These are phyloP conservation scores for Nakazawaea siamensis DNA, from an alignment of 805 yeast species.

Conservation along the genomic window DNA sequence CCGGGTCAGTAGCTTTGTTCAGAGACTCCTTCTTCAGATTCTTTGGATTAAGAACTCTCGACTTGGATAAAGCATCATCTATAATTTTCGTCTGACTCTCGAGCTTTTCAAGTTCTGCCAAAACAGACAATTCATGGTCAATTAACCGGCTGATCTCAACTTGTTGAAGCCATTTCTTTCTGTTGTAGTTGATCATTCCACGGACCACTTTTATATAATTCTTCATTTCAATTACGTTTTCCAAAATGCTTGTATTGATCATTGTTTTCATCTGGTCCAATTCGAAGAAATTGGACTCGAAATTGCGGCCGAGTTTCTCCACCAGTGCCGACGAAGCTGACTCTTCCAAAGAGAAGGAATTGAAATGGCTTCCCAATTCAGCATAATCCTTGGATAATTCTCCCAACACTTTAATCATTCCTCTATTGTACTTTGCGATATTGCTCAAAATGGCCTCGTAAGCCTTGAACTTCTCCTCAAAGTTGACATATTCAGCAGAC, in stretches of 20 bases:
- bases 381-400: slow-evolving; percentile 41
- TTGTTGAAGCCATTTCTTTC: slow-evolving; percentile 24
- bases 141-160: slow-evolving; percentile 20
- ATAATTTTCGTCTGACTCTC: slow-evolving; percentile 23
- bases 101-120: slow-evolving; percentile 19
- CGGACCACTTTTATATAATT: slow-evolving; percentile 22
- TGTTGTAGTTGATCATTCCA: slow-evolving; percentile 24
- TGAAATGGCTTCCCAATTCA: slow-evolving; percentile 43
- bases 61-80: slow-evolving; percentile 16
- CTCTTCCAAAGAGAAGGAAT: slow-evolving; percentile 44
- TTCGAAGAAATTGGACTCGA: slow-evolving; percentile 62
- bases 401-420: slow-evolving; percentile 33
- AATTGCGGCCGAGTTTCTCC: slow-evolving; percentile 81
- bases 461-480: slow-evolving; percentile 23
- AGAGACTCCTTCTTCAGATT: not conserved
- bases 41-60: slow-evolving; percentile 1
- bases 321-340: slow-evolving; percentile 27
- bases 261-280: slow-evolving; percentile 27
- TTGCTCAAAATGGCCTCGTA: slow-evolving; percentile 24
- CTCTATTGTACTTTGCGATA: slow-evolving; percentile 31
- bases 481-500: slow-evolving; percentile 18
- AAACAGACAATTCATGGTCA: slow-evolving; percentile 16
- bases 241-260: slow-evolving; percentile 23
- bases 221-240: slow-evolving; percentile 25
- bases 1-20: not conserved